These are phyloP conservation scores for Sequoiadendron giganteum DNA, from an alignment of 75 land plant genomes.

Conservation along the genomic window DNA sequence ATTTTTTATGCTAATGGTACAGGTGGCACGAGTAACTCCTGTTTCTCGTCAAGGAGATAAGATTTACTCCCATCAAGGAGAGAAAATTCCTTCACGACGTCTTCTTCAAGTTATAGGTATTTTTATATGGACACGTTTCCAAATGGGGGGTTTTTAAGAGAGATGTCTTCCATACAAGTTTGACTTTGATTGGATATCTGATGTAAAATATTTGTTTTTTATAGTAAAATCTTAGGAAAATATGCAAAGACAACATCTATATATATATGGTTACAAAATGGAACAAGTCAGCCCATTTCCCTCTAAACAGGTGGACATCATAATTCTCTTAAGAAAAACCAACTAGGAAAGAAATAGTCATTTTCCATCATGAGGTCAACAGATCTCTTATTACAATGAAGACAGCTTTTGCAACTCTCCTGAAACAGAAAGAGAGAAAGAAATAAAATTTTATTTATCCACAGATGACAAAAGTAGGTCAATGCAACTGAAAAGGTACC, in stretches of 20 bases:
- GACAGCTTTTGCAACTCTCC: not conserved
- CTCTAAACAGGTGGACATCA: not conserved
- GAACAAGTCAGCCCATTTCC: not conserved
- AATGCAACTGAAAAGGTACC: not conserved
- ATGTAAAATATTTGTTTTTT: not conserved
- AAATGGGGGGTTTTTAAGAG: not conserved
- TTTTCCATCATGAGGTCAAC: not conserved
- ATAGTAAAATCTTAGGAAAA: not conserved
- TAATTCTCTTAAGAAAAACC: not conserved
- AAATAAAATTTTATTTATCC: too few species aligned
- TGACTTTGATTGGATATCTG: not conserved
- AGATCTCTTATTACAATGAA: not conserved
- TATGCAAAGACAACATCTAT: not conserved
- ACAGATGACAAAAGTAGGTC: not conserved
- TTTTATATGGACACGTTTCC: conserved; percentile 4
- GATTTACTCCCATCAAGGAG: conserved; percentile 40
- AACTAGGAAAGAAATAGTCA: not conserved
- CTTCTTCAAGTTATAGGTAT: conserved; percentile 80
- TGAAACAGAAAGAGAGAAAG: not conserved
- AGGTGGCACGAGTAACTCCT: conserved; percentile 35
- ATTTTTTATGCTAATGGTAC: not conserved
- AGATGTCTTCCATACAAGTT: not conserved
- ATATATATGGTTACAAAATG: not conserved
- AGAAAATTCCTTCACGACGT: conserved; percentile 47
- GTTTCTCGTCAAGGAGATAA: conserved; percentile 59